phyloP scores from a whole-genome alignment of 1,139 yeast species.

The Protomyces arabidopsidicola region DNA sequence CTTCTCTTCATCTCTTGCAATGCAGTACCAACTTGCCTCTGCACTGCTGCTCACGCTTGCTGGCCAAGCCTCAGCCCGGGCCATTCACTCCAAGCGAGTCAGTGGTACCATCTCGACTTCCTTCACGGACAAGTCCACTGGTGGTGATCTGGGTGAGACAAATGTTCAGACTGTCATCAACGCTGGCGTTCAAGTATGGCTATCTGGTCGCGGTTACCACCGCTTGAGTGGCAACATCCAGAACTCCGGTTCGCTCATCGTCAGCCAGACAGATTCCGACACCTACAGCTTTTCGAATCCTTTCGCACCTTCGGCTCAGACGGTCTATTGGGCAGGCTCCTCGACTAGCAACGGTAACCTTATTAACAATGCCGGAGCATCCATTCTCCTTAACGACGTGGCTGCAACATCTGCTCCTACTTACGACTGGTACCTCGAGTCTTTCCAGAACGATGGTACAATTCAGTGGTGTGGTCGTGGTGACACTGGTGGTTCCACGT shows the following conservation, averaged over 20 bases:
- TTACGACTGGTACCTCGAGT: conserved; percentile 8
- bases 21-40: neutral
- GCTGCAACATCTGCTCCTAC: neutral
- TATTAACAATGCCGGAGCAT: conserved; percentile 10
- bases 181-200: conserved; percentile 1
- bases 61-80: neutral
- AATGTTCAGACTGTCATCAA: neutral
- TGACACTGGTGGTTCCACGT: neutral
- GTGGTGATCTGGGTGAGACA: neutral
- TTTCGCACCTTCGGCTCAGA: neutral
- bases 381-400: conserved; percentile 1
- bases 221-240: conserved; percentile 4
- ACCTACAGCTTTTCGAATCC: neutral
- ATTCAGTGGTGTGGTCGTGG: conserved; percentile 18
- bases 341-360: conserved; percentile 3
- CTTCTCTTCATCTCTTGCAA: neutral
- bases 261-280: conserved; percentile 5
- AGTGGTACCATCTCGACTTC: neutral
- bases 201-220: conserved; percentile 9
- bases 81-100: neutral
- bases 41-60: neutral
- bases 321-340: neutral
- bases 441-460: conserved; percentile 11
- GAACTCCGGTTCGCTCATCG: conserved; percentile 4
- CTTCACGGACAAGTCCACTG: neutral